A percentile compares a stretch with the other conserved stretches of the same genome.
Evolutionary conservation across 306 rosid genomes (phyloP).

Genomic region (Gynostemma pentaphyllum): DNA sequence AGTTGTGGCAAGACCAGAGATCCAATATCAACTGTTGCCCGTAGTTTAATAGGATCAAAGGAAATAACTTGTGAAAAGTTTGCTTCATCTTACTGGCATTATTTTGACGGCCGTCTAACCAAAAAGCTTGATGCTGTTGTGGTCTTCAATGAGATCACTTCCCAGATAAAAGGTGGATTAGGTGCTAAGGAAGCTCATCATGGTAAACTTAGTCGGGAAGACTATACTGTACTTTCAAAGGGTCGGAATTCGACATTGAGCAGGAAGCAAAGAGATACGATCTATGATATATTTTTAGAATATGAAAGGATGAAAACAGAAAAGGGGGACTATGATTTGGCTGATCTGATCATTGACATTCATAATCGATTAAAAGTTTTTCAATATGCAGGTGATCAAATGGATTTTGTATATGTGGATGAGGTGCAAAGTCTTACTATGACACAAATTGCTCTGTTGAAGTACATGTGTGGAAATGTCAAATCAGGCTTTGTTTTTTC

Average conservation of each 20-base stretch:
- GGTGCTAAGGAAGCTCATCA: slow-evolving; percentile 15
- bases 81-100: slow-evolving; percentile 46
- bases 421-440: slow-evolving; percentile 61
- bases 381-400: slow-evolving; percentile 32
- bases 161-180: slow-evolving; percentile 48
- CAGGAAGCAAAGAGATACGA: slow-evolving; percentile 24
- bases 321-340: slow-evolving; percentile 51
- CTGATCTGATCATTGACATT: slow-evolving; percentile 51
- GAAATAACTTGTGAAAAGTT: slow-evolving; percentile 45
- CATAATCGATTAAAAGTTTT: slow-evolving; percentile 25
- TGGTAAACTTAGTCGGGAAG: slow-evolving; percentile 29
- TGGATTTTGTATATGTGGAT: slow-evolving; percentile 52
- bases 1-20: slow-evolving; percentile 14
- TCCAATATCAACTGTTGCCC: slow-evolving; percentile 16
- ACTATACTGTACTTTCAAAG: slow-evolving; percentile 26
- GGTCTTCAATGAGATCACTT: slow-evolving; percentile 50
- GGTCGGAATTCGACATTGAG: slow-evolving; percentile 21
- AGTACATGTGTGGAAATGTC: slow-evolving; percentile 19
- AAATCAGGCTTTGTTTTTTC: slow-evolving; percentile 20
- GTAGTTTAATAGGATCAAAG: slow-evolving; percentile 31
- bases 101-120: slow-evolving; percentile 25
- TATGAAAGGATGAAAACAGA: slow-evolving; percentile 44
- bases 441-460: slow-evolving; percentile 47
- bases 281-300: slow-evolving; percentile 37
- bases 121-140: slow-evolving; percentile 34